These are phyloP conservation scores for Boletus insuetus DNA, from an alignment of 768 basidiomycete genomes.

Conservation along the genomic window DNA sequence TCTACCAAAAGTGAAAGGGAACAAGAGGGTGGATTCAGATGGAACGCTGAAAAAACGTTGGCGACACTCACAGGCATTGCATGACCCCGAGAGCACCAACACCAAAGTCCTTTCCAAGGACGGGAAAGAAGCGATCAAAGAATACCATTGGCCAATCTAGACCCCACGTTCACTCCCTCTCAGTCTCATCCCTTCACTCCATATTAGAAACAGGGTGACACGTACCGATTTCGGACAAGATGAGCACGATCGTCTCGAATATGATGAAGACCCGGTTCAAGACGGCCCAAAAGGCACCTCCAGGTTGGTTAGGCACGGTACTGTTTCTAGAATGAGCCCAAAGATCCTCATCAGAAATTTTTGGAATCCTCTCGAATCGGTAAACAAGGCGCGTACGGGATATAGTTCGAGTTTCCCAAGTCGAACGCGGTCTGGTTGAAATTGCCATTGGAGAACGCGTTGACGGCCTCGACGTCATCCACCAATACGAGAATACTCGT, in stretches of 20 bases:
- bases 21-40: conserved; percentile 51
- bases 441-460: conserved; percentile 47
- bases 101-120: conserved; percentile 84
- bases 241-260: conserved; percentile 72
- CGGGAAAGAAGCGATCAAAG: conserved; percentile 88
- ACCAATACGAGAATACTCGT: conserved; percentile 73
- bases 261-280: conserved; percentile 83
- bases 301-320: conserved; percentile 92
- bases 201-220: background rate
- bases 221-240: conserved; percentile 46
- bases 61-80: conserved; percentile 65
- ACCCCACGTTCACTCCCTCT: background rate
- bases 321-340: conserved; percentile 44
- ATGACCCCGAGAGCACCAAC: conserved; percentile 86
- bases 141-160: conserved; percentile 68
- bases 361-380: background rate
- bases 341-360: background rate
- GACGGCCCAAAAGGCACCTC: conserved; percentile 90
- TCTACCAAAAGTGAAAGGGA: background rate
- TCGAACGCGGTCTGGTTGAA: conserved; percentile 38
- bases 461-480: conserved; percentile 73
- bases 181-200: background rate
- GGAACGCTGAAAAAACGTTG: background rate
- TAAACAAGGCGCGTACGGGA: conserved; percentile 51
- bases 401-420: conserved; percentile 70